These are phyloP conservation scores for Aegilops speltoides DNA, from an alignment of 176 grass and related monocot species.

Conservation along the genomic window DNA sequence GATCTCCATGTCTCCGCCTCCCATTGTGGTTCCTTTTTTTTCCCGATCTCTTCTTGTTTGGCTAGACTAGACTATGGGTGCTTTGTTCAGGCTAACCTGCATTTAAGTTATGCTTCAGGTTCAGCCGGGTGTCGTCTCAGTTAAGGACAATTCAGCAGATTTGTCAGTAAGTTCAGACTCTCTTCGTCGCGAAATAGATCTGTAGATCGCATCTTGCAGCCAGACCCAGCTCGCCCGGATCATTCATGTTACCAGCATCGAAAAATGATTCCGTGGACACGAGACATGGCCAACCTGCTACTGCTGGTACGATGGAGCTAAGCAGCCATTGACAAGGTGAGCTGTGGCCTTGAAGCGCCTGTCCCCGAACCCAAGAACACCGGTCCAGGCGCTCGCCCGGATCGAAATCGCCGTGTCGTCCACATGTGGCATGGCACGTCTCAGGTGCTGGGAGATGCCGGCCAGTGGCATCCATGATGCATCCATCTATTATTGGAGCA, in stretches of 20 bases:
- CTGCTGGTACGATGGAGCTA: neutral
- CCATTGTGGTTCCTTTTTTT: neutral
- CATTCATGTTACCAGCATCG: neutral
- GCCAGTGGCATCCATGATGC: neutral
- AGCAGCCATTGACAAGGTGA: neutral
- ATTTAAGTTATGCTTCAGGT: neutral
- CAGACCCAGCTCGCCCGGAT: neutral
- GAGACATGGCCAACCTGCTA: neutral
- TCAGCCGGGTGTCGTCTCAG: neutral
- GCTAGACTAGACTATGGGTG: too few species aligned
- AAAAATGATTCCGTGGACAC: neutral
- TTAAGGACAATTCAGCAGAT: neutral
- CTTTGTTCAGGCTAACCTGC: neutral
- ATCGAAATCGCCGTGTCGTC: conserved; percentile 27
- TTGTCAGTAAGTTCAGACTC: neutral
- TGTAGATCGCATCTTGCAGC: conserved; percentile 33
- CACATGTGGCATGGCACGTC: neutral
- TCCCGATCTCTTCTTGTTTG: too few species aligned
- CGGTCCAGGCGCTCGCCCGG: neutral
- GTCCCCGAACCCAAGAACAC: neutral
- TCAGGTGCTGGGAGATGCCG: conserved; percentile 19
- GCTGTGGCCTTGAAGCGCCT: neutral
- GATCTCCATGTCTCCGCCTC: conserved; percentile 22
- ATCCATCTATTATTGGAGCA: neutral
- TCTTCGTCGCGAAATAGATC: neutral